These are phyloP conservation scores for Heliocybe sulcata DNA, from an alignment of 1,284 basidiomycete genomes.

Conservation along the genomic window DNA sequence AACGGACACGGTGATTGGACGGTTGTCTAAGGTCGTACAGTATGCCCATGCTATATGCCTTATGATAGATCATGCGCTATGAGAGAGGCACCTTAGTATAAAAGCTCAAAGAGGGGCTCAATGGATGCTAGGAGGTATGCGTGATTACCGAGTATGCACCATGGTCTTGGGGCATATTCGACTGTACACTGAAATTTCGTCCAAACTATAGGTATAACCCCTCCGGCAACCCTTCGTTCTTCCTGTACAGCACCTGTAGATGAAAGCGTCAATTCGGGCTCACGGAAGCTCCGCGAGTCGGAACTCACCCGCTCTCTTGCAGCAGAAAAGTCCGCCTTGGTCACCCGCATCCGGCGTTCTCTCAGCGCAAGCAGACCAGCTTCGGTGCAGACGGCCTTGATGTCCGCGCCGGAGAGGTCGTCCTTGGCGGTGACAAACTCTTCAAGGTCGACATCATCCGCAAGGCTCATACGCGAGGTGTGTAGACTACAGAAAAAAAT, in stretches of 20 bases:
- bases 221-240: constrained; percentile 90
- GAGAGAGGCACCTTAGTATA: no score
- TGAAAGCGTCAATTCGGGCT: constrained; percentile 9
- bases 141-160: no score
- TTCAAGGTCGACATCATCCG: constrained; percentile 91
- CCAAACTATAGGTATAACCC: constrained; percentile 63
- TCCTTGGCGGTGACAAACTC: constrained; percentile 97
- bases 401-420: constrained; percentile 94
- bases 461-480: constrained; percentile 92
- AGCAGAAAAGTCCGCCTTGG: constrained; percentile 83
- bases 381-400: constrained; percentile 97
- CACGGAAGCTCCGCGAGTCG: neutral
- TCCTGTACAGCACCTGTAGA: constrained; percentile 76
- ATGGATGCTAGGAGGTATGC: no score
- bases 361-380: constrained; percentile 92
- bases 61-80: no score
- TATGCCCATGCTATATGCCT: no score
- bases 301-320: constrained; percentile 79
- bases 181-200: neutral
- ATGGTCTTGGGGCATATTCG: no score
- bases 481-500: constrained; percentile 57
- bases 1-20: no score
- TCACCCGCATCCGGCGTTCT: constrained; percentile 95
- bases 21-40: neutral
- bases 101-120: no score